phyloP scores from a whole-genome alignment of 768 basidiomycete genomes.

The Phylloporus sp. region DNA sequence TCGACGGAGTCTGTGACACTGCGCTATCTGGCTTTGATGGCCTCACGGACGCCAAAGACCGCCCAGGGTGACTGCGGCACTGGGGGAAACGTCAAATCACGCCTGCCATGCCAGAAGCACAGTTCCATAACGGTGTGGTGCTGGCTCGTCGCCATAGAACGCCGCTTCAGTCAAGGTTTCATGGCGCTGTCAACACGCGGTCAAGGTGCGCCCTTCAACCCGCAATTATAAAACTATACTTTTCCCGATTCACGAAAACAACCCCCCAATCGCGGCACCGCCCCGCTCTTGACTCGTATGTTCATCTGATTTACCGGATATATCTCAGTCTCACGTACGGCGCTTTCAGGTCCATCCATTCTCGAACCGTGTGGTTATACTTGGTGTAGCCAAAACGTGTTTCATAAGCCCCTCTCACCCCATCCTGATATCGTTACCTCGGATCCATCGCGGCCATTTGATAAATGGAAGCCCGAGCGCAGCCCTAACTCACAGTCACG shows the following conservation, averaged over 20 bases:
- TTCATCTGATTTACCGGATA: conserved; percentile 30
- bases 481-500: conserved; percentile 25
- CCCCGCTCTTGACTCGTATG: conserved; percentile 10
- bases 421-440: conserved; percentile 20
- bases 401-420: conserved; percentile 25
- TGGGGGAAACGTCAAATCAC: conserved; percentile 23
- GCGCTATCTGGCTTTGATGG: conserved; percentile 5
- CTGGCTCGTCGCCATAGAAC: conserved; percentile 27
- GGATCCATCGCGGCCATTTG: conserved; percentile 29
- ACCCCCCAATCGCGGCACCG: conserved; percentile 24
- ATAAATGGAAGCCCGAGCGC: conserved; percentile 31
- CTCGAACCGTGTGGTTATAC: conserved; percentile 14
- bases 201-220: conserved; percentile 26
- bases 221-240: conserved; percentile 18
- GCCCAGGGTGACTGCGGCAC: conserved; percentile 9
- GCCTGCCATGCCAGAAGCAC: too few species aligned
- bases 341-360: conserved; percentile 25
- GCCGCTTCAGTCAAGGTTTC: conserved; percentile 33
- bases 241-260: conserved; percentile 16
- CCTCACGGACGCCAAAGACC: conserved; percentile 18
- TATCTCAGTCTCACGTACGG: conserved; percentile 19
- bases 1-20: conserved; percentile 4
- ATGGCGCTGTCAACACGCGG: conserved; percentile 32
- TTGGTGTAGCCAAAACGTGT: conserved; percentile 29
- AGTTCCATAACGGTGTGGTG: conserved; percentile 24